These are phyloP conservation scores for Mucor irregularis DNA, from an alignment of 371 early-diverging fungal species.

Conservation along the genomic window DNA sequence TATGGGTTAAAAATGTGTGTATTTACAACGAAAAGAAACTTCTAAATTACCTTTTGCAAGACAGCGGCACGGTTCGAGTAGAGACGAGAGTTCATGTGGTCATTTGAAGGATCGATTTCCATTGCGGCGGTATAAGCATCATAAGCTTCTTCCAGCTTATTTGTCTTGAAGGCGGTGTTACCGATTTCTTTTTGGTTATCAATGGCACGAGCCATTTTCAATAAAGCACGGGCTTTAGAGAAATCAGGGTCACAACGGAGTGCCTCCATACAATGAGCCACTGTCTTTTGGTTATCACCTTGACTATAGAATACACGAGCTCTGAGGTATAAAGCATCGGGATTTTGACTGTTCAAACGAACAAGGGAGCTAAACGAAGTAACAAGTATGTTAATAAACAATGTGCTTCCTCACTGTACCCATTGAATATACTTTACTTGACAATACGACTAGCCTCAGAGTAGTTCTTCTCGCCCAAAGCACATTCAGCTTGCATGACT, in stretches of 20 bases:
- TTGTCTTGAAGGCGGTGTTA: slow-evolving; percentile 73
- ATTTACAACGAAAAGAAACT: not conserved
- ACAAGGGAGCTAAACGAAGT: slow-evolving; percentile 47
- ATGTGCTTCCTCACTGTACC: not conserved
- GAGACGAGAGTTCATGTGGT: slow-evolving; percentile 68
- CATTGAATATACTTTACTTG: slow-evolving; percentile 27
- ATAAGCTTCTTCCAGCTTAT: slow-evolving; percentile 63
- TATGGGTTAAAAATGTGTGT: not conserved
- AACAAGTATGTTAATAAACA: not conserved
- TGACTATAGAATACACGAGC: slow-evolving; percentile 76
- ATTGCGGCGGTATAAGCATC: slow-evolving; percentile 73
- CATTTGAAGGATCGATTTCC: slow-evolving; percentile 69
- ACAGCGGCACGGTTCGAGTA: slow-evolving; percentile 83
- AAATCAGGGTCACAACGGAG: slow-evolving; percentile 83
- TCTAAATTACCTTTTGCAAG: slow-evolving; percentile 40
- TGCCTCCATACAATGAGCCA: slow-evolving; percentile 67
- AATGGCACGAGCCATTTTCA: slow-evolving; percentile 62
- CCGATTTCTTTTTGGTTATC: slow-evolving; percentile 74
- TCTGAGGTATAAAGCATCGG: slow-evolving; percentile 74
- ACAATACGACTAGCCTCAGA: slow-evolving; percentile 70
- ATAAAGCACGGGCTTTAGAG: slow-evolving; percentile 62
- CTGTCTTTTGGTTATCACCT: slow-evolving; percentile 65
- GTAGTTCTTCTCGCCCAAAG: slow-evolving; percentile 67
- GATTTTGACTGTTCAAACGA: slow-evolving; percentile 65
- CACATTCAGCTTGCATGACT: slow-evolving; percentile 69